These are phyloP conservation scores for Vigna trinervia DNA, from an alignment of 306 rosid species.

Conservation along the genomic window DNA sequence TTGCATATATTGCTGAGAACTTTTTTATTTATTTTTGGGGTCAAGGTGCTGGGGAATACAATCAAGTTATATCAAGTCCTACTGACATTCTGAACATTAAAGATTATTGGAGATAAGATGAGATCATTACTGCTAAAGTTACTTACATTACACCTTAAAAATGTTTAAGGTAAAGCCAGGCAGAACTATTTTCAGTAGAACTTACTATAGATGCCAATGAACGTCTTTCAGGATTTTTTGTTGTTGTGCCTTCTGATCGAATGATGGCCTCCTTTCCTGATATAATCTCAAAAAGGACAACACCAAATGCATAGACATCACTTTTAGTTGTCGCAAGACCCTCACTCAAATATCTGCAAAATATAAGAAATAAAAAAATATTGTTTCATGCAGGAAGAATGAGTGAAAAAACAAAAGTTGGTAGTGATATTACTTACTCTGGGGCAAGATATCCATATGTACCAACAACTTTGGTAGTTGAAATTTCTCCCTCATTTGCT, in stretches of 20 bases:
- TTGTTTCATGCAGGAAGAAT: slow-evolving; percentile 20
- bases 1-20: not conserved
- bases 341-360: slow-evolving; percentile 84
- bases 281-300: slow-evolving; percentile 89
- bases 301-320: slow-evolving; percentile 95
- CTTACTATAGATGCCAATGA: slow-evolving; percentile 93
- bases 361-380: not conserved
- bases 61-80: slow-evolving; percentile 1
- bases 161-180: slow-evolving; percentile 5
- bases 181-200: slow-evolving; percentile 26
- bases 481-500: slow-evolving; percentile 79
- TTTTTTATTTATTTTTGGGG: not conserved
- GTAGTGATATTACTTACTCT: slow-evolving; percentile 64
- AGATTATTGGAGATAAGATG: slow-evolving; percentile 2
- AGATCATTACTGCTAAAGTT: slow-evolving; percentile 1
- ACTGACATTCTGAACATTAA: not conserved
- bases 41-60: not conserved
- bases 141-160: not conserved
- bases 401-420: not conserved
- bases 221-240: slow-evolving; percentile 87
- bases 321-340: slow-evolving; percentile 93
- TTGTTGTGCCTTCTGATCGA: slow-evolving; percentile 67
- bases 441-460: slow-evolving; percentile 98
- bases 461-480: slow-evolving; percentile 92
- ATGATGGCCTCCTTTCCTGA: slow-evolving; percentile 91